Base-by-base conservation (phyloP, 2,329 filamentous ascomycete species). In the Bipolaris oryzae region DNA sequence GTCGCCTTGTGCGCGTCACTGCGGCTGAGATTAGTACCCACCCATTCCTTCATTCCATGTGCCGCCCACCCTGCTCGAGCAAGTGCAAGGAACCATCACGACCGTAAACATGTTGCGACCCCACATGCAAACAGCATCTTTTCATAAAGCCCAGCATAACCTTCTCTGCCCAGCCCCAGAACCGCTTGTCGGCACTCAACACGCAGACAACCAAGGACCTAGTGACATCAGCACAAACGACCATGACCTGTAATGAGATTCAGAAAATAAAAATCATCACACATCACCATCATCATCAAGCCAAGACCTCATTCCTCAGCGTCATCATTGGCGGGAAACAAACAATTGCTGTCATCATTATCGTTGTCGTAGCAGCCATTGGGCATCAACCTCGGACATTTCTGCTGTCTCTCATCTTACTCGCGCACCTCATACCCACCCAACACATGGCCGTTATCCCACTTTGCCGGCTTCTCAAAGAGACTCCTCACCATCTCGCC, bases 401-500 rank as follows among this genome's bases (percentile, higher is more conserved):
- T n/a, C 25, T 44, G 23, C 31, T 43, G 10, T 31, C n/a, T 31
- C n/a, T 18, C 34, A 21, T 45, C 43, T 52, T 59, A 62, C 42
- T 53, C 45, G 43, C 56, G 54, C 56, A 53, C 59, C 39, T 69
- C 65, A 54, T 67, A 72, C 11, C 65, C 67, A 13, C 66, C 67
- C 31, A 71, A 34, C 35, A 63, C 64, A 35, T 74, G 65, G 16
- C 51, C 52, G 9, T 56, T 67, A 50, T 70, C 66, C 71, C 67
- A 72, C 38, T 63, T 65, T 7, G 62, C 48, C 16, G 58, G 61
- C 62, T 70, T 70, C 53, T 72, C 84, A 74, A 95, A 95, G 58
- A 95, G 88, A 34, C 87, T 89, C 58, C 87, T 77, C 16, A 94
- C 89, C 72, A 95, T 87, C 78, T 95, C 90, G 23, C 89, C 90